Evolutionary conservation across 805 yeast species (phyloP), one percentile per base, ranked within the genome.

Genomic region (Helenozyma baotianmanensis): DNA sequence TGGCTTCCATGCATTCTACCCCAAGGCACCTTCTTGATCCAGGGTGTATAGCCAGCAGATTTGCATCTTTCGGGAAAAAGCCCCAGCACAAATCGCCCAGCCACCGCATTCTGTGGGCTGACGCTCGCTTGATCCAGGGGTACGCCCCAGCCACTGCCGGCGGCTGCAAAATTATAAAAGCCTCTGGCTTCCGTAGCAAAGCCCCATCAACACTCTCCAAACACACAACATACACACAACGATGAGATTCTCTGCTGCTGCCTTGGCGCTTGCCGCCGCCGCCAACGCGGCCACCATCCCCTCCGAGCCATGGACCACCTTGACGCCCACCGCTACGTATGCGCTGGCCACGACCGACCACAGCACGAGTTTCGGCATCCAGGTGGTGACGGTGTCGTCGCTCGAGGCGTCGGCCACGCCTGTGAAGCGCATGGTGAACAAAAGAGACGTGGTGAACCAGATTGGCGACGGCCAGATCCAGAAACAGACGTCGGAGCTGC

Each of bases 231-330:
- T n/a, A n/a, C n/a, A n/a, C n/a, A n/a, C n/a, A n/a, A 19, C 21
- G 26, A 45, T 45, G 50, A 40, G 42, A 33, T 29, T 41, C 21
- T 35, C 42, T 14, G 32, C 42, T 32, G 42, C 48, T 16, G 24
- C 36, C 16, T 35, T 39, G 22, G 61, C 75, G 44, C 52, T 76
- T 25, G 68, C 71, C 33, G 55, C 75, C n/a, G 39, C 67, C 12
- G 67, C 79, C 21, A 33, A 69, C 32, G 81, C 82, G 32, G 85
- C 85, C 38, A 73, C 73, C 47, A 74, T 77, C 45, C 83, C 82
- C 42, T 58, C 78, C 33, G 80, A 75, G 39, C 78, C 81, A 48
- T 82, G 83, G 83, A 59, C 82, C 34, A 78, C 87, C 35, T 69
- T 82, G 58, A 80, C 88, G 23, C 89, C 92, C 46, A 74, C 72